Percentiles rank a stretch among this genome's conserved stretches.
phyloP scores from a whole-genome alignment of 768 basidiomycete genomes.

The Amanita subjunquillea region DNA sequence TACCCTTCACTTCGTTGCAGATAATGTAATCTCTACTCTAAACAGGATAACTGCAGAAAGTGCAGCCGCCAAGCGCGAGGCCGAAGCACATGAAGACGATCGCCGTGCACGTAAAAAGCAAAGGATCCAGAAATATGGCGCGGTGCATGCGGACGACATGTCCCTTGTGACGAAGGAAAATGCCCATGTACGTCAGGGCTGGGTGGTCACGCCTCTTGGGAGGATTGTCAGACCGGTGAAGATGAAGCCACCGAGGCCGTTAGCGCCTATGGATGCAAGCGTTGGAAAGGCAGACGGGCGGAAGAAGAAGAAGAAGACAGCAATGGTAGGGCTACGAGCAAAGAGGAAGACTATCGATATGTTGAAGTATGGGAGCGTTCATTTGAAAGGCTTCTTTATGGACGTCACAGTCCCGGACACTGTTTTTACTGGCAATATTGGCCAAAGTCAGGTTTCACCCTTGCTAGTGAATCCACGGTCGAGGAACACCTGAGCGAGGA shows the following conservation, averaged over 20 bases:
- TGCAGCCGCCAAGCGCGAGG: constrained; percentile 12
- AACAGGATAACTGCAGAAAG: constrained; percentile 19
- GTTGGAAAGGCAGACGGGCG: not conserved
- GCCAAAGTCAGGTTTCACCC: not conserved
- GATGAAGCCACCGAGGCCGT: constrained; percentile 60
- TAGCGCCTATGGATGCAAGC: constrained; percentile 24
- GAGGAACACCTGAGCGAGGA: constrained; percentile 10
- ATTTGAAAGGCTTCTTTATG: constrained; percentile 62
- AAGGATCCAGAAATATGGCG: not conserved
- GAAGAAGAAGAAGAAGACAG: too few relatives aligned
- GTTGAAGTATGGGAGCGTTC: constrained; percentile 56
- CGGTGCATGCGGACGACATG: constrained; percentile 49
- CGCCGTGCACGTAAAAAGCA: constrained; percentile 24
- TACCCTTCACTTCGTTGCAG: not conserved
- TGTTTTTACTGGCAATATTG: not conserved
- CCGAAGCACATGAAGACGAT: constrained; percentile 31
- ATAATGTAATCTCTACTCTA: constrained; percentile 3
- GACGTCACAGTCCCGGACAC: constrained; percentile 19
- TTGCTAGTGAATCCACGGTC: constrained; percentile 8
- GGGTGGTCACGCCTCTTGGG: constrained; percentile 61
- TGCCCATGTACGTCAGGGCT: constrained; percentile 40
- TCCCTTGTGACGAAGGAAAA: constrained; percentile 50
- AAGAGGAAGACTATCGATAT: constrained; percentile 63
- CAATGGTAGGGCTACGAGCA: constrained; percentile 33
- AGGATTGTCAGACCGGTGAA: constrained; percentile 55